Evolutionary conservation across 2,329 filamentous ascomycete species (phyloP).

Genomic region (Bipolaris bicolor): DNA sequence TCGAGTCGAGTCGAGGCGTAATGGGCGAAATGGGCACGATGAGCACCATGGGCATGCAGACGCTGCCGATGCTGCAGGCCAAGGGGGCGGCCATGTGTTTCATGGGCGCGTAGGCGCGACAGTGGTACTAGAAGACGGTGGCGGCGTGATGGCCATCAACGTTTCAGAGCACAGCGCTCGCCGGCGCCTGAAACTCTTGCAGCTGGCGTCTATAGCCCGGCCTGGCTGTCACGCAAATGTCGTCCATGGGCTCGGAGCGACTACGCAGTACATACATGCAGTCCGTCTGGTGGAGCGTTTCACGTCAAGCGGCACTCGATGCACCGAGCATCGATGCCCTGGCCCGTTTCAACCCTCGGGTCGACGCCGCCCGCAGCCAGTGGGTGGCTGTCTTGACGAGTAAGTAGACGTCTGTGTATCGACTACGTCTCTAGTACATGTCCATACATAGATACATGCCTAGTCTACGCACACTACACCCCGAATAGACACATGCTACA

Average conservation of each 20-base stretch:
- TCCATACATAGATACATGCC: too few species aligned
- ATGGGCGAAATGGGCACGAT: too few species aligned
- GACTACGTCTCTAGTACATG: too few species aligned
- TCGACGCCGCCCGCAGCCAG: slow-evolving; percentile 1
- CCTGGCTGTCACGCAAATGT: too few species aligned
- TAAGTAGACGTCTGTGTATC: too few species aligned
- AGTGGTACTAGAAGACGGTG: slow-evolving; percentile 13
- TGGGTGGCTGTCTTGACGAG: too few species aligned
- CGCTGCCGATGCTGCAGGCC: background rate
- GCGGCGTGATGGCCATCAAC: background rate
- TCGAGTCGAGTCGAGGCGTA: too few species aligned
- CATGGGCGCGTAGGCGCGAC: slow-evolving; percentile 24
- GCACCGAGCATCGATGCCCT: background rate
- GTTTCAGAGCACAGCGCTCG: slow-evolving; percentile 1
- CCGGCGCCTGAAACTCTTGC: slow-evolving; percentile 17
- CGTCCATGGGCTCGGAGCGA: too few species aligned
- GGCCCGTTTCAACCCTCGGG: slow-evolving; percentile 13
- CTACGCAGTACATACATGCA: too few species aligned
- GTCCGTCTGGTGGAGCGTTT: background rate
- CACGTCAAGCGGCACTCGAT: background rate
- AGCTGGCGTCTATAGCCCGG: slow-evolving; percentile 6
- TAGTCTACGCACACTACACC: too few species aligned
- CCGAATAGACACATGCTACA: too few species aligned
- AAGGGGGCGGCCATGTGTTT: slow-evolving; percentile 14
- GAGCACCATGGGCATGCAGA: too few species aligned